Percentiles rank a stretch among this genome's conserved stretches.
Conservation (phyloP, 345 rosid genomes). For the Sapria himalayana region DNA sequence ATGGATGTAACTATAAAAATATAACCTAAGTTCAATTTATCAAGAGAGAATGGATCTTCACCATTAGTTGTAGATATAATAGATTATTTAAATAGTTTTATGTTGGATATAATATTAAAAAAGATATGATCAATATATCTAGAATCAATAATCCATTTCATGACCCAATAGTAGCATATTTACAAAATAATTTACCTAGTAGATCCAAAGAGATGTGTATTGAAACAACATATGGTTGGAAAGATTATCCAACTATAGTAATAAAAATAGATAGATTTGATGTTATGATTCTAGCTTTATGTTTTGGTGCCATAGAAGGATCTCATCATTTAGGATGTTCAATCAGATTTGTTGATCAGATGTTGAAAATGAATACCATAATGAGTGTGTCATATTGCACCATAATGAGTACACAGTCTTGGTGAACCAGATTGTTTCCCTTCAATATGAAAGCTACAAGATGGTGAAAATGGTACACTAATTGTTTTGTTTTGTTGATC, state of each 20-base stretch:
- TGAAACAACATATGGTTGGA: too few species aligned
- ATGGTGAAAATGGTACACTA: background rate
- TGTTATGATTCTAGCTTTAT: too few species aligned
- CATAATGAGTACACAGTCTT: background rate
- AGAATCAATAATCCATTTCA: slow-evolving; percentile 1
- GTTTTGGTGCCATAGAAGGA: background rate
- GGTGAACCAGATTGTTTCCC: background rate
- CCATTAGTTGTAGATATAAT: background rate
- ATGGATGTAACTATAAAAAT: background rate
- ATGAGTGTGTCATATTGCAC: background rate
- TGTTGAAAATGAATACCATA: background rate
- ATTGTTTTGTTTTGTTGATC: background rate
- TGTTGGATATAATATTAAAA: background rate
- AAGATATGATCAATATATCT: slow-evolving; percentile 4
- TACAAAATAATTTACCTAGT: background rate
- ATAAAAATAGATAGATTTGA: too few species aligned
- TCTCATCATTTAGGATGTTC: background rate
- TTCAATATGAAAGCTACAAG: background rate
- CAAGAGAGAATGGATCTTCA: background rate
- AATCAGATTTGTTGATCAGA: too few species aligned
- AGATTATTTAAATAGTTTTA: background rate
- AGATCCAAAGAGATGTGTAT: too few species aligned
- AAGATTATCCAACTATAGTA: too few species aligned
- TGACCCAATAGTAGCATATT: background rate
- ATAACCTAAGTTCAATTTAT: background rate